Conservation (phyloP, 129 eudicot genomes). For the Pseudognaphalium luteoalbum region DNA sequence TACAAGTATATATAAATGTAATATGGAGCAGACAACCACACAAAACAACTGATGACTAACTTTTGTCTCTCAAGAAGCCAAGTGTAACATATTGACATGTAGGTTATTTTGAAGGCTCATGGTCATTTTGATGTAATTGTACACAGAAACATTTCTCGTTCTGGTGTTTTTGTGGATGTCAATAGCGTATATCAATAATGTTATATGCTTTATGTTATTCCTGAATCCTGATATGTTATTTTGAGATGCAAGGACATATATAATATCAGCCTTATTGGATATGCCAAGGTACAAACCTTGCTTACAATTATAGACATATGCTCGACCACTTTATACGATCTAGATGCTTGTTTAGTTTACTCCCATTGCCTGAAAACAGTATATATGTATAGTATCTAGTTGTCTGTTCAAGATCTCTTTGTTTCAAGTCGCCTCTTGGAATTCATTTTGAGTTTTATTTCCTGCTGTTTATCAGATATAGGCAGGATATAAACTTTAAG, state of each 20-base stretch:
- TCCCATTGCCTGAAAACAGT: background rate
- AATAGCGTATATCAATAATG: background rate
- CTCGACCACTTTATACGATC: background rate
- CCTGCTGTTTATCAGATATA: background rate
- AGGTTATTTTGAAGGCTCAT: background rate
- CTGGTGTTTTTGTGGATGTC: background rate
- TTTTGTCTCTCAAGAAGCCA: background rate
- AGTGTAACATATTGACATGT: background rate
- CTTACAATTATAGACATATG: background rate
- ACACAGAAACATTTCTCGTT: no score
- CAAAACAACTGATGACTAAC: background rate
- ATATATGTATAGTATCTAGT: background rate
- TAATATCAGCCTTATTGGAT: conserved; percentile 16
- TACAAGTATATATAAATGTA: no score
- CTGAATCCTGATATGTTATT: background rate
- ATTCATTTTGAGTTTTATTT: background rate
- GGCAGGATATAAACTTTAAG: background rate
- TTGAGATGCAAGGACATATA: background rate
- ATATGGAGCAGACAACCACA: background rate
- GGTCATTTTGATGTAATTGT: background rate
- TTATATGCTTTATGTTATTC: background rate
- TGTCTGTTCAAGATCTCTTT: background rate
- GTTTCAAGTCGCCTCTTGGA: background rate
- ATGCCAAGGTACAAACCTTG: conserved; percentile 34
- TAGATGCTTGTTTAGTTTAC: conserved; percentile 20